Percentiles rank a stretch among this genome's conserved stretches.
These are phyloP conservation scores for Mrakia gelida DNA, from an alignment of 768 basidiomycete species.

Conservation along the genomic window DNA sequence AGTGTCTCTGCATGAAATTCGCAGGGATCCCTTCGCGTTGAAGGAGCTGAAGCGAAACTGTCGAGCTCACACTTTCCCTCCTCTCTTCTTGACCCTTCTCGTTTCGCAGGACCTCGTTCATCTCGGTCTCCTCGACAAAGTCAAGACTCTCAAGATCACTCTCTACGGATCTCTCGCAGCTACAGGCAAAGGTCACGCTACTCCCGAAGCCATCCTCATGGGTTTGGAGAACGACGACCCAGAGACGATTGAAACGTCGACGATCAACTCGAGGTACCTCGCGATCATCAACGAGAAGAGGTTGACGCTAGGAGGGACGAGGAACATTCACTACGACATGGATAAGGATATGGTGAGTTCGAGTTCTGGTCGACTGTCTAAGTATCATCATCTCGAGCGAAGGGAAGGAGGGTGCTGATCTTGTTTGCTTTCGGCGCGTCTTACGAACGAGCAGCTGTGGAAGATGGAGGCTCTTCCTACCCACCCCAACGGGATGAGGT, in stretches of 20 bases:
- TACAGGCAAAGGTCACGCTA: constrained; percentile 51
- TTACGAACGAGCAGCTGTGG: constrained; percentile 33
- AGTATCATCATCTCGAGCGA: not conserved
- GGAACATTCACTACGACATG: constrained; percentile 70
- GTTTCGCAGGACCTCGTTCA: constrained; percentile 57
- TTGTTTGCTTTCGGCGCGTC: not conserved
- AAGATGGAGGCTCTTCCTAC: constrained; percentile 38
- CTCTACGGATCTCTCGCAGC: constrained; percentile 93
- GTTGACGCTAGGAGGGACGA: constrained; percentile 66
- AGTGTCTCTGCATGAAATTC: too few relatives aligned
- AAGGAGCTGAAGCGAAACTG: not conserved
- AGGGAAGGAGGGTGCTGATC: not conserved
- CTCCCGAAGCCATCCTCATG: constrained; percentile 43
- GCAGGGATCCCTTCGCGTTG: too few relatives aligned
- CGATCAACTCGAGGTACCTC: constrained; percentile 33
- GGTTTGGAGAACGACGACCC: constrained; percentile 58
- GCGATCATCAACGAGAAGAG: constrained; percentile 62
- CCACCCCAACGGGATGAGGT: constrained; percentile 77
- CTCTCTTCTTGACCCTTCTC: constrained; percentile 36
- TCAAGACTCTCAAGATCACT: constrained; percentile 75
- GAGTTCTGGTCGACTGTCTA: not conserved
- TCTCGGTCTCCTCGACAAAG: constrained; percentile 60
- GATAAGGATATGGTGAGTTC: constrained; percentile 68
- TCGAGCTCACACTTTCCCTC: constrained; percentile 55
- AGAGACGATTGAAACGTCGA: constrained; percentile 68